Base-by-base conservation (phyloP, 148 eudicot species). In the Vaccinium vitisidaea region DNA sequence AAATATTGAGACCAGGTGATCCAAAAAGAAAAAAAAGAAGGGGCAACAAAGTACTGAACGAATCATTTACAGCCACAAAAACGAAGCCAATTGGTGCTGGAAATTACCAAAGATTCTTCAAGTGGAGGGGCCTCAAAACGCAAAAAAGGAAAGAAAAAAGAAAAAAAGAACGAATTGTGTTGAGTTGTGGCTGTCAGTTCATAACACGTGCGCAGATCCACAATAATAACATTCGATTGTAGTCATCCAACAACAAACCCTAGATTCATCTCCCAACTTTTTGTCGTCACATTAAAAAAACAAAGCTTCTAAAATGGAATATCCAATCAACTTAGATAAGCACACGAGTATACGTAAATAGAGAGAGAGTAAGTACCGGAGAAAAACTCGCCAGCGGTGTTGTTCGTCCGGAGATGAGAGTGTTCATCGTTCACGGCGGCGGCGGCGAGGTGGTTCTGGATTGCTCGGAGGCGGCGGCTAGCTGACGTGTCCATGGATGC, bases 301-400 rank as follows among this genome's bases (percentile, higher is more conserved):
- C 0, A 36, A 50, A 69, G 8, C 56, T 14, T 48, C 56, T 58
- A 59, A 79, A 55, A 70, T 23, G 52, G 7, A 23, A 67, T 8
- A 65, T 49, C 23, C 67, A 16, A 15, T 18, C 14, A 16, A 82
- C 52, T 7, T n/a, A 61, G 43, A 53, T 16, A 59, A 30, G 69
- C 9, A 50, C 11, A 74, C 19, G 18, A 32, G 46, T 56, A 63
- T 21, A 53, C 13, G 49, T 1, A n/a, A 10, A 61, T 3, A 39
- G 27, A 43, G 82, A 11, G 74, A 79, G 48, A 18, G 43, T 55
- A 53, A 32, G 67, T 84, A 94, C 98, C 93, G 36, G 75, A 77
- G 63, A 84, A 86, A 80, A 88, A 94, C 87, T 94, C 96, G 75
- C 92, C 95, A 79, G 95, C 92, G 80, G 98, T 90, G 25, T 74